Evolutionary conservation across 2,329 filamentous ascomycete genomes (phyloP).

Genomic region (Emergomyces orientalis): DNA sequence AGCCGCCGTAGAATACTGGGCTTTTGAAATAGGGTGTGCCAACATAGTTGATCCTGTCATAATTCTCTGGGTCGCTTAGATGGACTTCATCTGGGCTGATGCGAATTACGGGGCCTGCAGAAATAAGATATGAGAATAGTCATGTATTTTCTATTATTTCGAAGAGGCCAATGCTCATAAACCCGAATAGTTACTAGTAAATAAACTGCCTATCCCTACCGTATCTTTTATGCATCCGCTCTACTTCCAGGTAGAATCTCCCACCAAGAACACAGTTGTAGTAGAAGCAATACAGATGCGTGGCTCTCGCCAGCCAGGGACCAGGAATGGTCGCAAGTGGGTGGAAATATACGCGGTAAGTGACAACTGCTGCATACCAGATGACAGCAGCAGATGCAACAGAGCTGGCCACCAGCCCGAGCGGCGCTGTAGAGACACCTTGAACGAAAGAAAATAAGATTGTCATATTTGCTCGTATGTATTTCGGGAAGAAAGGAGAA

Average conservation of each 20-base stretch:
- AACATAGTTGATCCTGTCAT: slow-evolving; percentile 15
- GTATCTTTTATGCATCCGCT: not conserved
- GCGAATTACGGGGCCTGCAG: not conserved
- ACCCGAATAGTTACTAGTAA: not conserved
- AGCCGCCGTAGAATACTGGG: slow-evolving; percentile 20
- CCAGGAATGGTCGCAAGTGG: slow-evolving; percentile 24
- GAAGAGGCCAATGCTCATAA: not conserved
- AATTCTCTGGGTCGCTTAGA: not conserved
- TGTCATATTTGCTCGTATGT: not conserved
- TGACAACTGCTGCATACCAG: slow-evolving; percentile 3
- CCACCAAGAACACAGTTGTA: not conserved
- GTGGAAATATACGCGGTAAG: slow-evolving; percentile 24
- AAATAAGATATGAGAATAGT: not conserved
- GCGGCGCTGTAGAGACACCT: not conserved
- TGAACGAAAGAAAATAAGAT: not conserved
- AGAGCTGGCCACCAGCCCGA: not conserved
- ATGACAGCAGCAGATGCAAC: not conserved
- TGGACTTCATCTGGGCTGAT: not conserved
- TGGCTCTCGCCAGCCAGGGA: slow-evolving; percentile 19
- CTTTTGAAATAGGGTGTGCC: slow-evolving; percentile 21
- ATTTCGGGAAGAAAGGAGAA: not conserved
- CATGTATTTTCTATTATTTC: not conserved
- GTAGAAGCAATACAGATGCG: not conserved
- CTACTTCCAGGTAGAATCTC: not conserved
- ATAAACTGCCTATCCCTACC: not conserved